Percentiles rank a stretch among this genome's conserved stretches.
These are phyloP conservation scores for Solanum chilense DNA, from an alignment of 257 asterid genomes.

Conservation along the genomic window DNA sequence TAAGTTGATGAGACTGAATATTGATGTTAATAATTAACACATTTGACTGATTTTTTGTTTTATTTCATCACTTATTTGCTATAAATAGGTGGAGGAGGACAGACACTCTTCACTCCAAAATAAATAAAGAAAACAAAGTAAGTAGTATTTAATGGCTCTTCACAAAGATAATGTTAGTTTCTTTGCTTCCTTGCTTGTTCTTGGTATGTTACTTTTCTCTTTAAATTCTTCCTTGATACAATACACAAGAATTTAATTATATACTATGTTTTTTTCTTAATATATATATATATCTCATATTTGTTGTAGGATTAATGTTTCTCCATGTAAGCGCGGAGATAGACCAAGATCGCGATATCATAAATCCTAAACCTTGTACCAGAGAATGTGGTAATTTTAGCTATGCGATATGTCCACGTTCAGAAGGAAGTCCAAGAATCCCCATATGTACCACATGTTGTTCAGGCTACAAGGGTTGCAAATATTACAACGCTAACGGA, in stretches of 20 bases:
- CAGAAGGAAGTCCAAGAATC: not conserved
- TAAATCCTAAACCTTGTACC: not conserved
- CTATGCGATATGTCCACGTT: not conserved
- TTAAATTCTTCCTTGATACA: not conserved
- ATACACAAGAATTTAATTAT: not conserved
- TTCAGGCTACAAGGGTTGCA: not conserved
- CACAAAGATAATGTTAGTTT: not conserved
- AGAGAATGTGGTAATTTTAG: not conserved
- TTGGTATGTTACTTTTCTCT: not conserved
- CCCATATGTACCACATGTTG: not conserved
- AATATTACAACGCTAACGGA: not conserved
- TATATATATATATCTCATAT: not conserved
- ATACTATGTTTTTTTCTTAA: too few species aligned
- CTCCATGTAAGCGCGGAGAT: not conserved
- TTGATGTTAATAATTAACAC: too few species aligned
- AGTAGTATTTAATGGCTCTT: not conserved
- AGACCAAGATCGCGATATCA: not conserved
- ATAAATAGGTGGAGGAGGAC: too few species aligned
- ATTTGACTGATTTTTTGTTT: too few species aligned
- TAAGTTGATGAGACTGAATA: too few species aligned
- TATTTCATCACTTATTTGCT: too few species aligned
- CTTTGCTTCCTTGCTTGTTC: not conserved
- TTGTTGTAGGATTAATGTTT: not conserved
- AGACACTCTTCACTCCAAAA: too few species aligned
- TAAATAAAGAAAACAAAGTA: too few species aligned